Percentiles rank a stretch among this genome's conserved stretches.
These are phyloP conservation scores for Acanthamoeba sp. DNA, from an alignment of 208 protist species.

Conservation along the genomic window DNA sequence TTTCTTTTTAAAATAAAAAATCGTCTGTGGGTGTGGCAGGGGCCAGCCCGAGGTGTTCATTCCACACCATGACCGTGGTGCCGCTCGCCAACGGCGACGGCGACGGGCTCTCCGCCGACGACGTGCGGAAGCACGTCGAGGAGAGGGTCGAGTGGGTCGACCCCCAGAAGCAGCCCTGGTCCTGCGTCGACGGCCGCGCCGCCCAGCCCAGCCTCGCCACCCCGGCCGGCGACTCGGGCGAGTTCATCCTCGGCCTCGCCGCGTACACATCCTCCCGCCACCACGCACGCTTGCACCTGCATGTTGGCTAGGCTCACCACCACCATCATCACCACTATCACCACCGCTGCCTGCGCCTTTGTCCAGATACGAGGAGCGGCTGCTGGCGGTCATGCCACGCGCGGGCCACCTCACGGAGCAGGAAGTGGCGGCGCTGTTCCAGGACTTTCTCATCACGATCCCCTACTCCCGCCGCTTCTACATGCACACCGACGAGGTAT, in stretches of 20 bases:
- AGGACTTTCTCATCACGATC: background rate
- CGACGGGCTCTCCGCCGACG: background rate
- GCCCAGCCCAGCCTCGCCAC: slow-evolving; percentile 3
- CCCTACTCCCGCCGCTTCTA: background rate
- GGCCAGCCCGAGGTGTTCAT: background rate
- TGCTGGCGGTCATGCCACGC: background rate
- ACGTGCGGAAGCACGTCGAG: background rate
- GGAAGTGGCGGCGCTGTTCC: background rate
- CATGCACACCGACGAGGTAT: slow-evolving; percentile 13
- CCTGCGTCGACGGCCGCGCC: slow-evolving; percentile 18
- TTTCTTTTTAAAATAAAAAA: background rate
- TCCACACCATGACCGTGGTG: background rate
- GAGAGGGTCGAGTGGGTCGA: slow-evolving; percentile 14
- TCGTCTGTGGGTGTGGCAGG: background rate
- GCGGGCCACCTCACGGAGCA: background rate
- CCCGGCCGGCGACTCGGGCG: background rate
- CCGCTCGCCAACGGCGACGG: background rate
- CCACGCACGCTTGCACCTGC: too few relatives aligned
- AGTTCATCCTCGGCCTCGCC: slow-evolving; percentile 40
- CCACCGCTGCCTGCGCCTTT: too few relatives aligned
- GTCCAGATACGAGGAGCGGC: background rate
- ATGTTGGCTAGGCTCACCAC: too few relatives aligned
- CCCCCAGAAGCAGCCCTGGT: background rate
- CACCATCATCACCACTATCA: too few relatives aligned
- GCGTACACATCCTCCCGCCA: background rate